A percentile compares a stretch with the other conserved stretches of the same genome.
These are phyloP conservation scores for Serendipita sp. DNA, from an alignment of 768 basidiomycete genomes.

Conservation along the genomic window DNA sequence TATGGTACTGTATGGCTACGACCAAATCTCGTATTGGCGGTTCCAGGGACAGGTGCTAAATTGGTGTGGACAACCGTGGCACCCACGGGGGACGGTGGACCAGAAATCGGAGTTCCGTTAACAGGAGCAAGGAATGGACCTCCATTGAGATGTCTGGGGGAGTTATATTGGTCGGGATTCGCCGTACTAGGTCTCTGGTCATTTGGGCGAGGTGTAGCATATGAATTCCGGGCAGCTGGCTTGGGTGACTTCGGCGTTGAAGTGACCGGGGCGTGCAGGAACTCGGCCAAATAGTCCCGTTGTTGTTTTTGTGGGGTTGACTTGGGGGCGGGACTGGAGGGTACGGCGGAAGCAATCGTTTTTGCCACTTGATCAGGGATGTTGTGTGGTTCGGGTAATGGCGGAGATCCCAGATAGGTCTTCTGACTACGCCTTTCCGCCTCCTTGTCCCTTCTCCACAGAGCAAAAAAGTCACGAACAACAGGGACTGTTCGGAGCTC, in stretches of 20 bases:
- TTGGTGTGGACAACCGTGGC: not conserved
- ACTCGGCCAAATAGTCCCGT: not conserved
- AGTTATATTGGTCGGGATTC: not conserved
- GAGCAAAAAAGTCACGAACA: conserved; percentile 63
- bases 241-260: not conserved
- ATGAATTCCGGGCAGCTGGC: not conserved
- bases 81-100: not conserved
- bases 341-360: not conserved
- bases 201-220: not conserved
- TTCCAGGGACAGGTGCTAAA: not conserved
- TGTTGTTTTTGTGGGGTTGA: not conserved
- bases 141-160: not conserved
- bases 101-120: not conserved
- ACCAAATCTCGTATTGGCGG: not conserved
- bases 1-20: not conserved
- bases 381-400: not conserved
- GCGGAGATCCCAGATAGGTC: not conserved
- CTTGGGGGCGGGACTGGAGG: not conserved
- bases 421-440: not conserved
- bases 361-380: not conserved
- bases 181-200: not conserved
- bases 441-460: conserved; percentile 61
- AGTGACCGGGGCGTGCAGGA: conserved; percentile 1
- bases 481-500: conserved; percentile 44
- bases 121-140: not conserved